Evolutionary conservation across 1,139 yeast genomes (phyloP).

Genomic region (Zygotorulaspora mrakii): DNA sequence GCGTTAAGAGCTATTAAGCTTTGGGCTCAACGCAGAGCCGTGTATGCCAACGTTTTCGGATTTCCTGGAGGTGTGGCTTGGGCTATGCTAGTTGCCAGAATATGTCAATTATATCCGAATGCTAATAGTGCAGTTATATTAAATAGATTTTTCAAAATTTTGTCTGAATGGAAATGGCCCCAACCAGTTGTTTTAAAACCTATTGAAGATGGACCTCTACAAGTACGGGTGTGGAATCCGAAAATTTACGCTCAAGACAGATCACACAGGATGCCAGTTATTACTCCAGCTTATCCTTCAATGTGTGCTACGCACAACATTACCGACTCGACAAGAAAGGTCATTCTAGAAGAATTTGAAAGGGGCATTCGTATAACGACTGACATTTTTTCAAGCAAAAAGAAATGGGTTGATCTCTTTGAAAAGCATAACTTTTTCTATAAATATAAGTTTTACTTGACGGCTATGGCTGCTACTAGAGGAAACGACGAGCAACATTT

Average conservation of each 20-base stretch:
- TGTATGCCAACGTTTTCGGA: constrained; percentile 91
- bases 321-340: constrained; percentile 76
- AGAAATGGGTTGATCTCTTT: constrained; percentile 72
- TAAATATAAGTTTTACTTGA: constrained; percentile 79
- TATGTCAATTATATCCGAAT: constrained; percentile 93
- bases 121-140: constrained; percentile 91
- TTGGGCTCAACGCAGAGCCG: constrained; percentile 96
- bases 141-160: constrained; percentile 80
- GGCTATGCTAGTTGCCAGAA: constrained; percentile 98
- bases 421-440: constrained; percentile 76
- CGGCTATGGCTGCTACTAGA: constrained; percentile 73
- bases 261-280: constrained; percentile 95
- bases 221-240: constrained; percentile 97
- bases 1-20: constrained; percentile 88
- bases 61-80: constrained; percentile 99
- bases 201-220: constrained; percentile 95
- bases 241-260: constrained; percentile 82
- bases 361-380: constrained; percentile 71
- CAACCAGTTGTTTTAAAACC: constrained; percentile 90
- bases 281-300: constrained; percentile 97
- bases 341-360: constrained; percentile 68
- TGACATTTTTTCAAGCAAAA: constrained; percentile 61
- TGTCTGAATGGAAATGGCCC: constrained; percentile 96
- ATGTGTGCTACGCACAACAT: constrained; percentile 99
- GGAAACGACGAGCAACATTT: constrained; percentile 74